Percentiles rank a stretch among this genome's conserved stretches.
Evolutionary conservation across 2,329 filamentous ascomycete genomes (phyloP).

Genomic region (Paecilomyces sp.): DNA sequence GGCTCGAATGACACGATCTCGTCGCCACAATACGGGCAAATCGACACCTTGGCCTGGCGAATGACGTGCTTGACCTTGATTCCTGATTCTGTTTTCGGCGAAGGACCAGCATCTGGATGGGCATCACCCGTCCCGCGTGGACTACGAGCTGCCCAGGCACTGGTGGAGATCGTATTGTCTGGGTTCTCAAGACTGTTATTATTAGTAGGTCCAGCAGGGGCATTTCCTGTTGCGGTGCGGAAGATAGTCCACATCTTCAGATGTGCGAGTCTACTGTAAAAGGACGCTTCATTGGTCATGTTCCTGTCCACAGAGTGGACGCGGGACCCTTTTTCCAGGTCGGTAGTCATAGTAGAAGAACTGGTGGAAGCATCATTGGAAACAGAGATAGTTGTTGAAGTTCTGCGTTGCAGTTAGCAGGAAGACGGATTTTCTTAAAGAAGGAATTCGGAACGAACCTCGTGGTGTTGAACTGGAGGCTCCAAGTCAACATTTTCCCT

Average conservation of each 20-base stretch:
- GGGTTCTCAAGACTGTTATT: background rate
- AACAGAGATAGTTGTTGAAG: constrained; percentile 3
- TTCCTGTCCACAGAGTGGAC: background rate
- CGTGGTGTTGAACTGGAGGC: constrained; percentile 7
- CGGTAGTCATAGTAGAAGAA: constrained; percentile 2
- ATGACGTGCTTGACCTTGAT: constrained; percentile 28
- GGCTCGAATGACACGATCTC: background rate
- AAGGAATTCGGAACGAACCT: constrained; percentile 8
- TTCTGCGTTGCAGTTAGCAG: constrained; percentile 5
- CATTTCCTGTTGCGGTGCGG: background rate
- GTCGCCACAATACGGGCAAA: constrained; percentile 2
- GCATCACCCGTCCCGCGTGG: constrained; percentile 16
- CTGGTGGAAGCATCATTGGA: background rate
- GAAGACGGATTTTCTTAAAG: background rate
- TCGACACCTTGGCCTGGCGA: constrained; percentile 21
- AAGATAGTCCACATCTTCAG: background rate
- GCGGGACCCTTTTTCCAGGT: constrained; percentile 17
- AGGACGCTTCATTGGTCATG: background rate
- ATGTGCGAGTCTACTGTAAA: background rate
- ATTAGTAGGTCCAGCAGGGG: background rate
- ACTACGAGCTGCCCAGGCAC: constrained; percentile 23
- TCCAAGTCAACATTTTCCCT: constrained; percentile 18
- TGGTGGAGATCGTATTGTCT: constrained; percentile 19
- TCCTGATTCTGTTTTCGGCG: constrained; percentile 8
- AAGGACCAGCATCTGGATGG: constrained; percentile 1